Conservation (phyloP, 129 eudicot genomes). For the Oenanthe sinensis region DNA sequence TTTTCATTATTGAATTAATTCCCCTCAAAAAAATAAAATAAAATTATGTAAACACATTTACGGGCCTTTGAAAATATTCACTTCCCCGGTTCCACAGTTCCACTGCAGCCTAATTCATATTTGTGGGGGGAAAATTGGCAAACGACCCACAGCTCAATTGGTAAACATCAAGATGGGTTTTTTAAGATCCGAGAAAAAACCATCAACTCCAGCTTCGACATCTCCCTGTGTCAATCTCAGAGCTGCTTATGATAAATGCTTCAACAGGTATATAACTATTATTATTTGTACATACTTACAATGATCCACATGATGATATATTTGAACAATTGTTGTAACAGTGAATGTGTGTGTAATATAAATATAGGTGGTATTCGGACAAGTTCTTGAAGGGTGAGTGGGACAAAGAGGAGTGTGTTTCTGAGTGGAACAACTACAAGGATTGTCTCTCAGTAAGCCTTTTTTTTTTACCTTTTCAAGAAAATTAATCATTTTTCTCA, state of each 20-base stretch:
- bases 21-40: no score
- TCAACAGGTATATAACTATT: constrained; percentile 45
- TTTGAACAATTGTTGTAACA: no score
- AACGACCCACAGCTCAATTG: background rate
- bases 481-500: no score
- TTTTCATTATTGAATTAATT: no score
- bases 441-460: constrained; percentile 70
- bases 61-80: no score
- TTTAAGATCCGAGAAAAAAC: background rate
- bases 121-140: no score
- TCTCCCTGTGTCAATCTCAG: constrained; percentile 84
- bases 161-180: background rate
- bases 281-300: no score
- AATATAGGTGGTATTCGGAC: constrained; percentile 78
- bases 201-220: constrained; percentile 28
- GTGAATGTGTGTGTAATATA: background rate
- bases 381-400: constrained; percentile 86
- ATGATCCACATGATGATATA: no score
- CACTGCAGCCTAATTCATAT: no score
- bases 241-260: constrained; percentile 75
- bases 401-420: constrained; percentile 76
- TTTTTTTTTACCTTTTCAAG: no score
- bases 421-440: constrained; percentile 86
- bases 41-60: no score
- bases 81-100: no score